Evolutionary conservation across 2,329 filamentous ascomycete genomes (phyloP), one percentile per base, ranked within the genome.

Genomic region (Emergomyces africanus): DNA sequence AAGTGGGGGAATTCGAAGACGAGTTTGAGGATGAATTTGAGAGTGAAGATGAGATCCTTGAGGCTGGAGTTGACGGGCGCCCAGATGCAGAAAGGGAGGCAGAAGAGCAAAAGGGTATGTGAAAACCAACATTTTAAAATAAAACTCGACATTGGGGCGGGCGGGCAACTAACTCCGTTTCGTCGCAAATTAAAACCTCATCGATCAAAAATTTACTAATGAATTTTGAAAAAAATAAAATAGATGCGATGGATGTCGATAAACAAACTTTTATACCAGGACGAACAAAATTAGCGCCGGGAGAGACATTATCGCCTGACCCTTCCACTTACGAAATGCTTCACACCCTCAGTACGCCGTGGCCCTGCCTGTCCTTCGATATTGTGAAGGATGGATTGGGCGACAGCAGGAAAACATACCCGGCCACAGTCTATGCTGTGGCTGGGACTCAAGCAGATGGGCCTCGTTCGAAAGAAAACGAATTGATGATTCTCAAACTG

Each of bases 11-110:
- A 61, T 80, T 88, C 57, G 83, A 88, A 67, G 81, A 83, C 65
- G 88, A 97, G 66, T 97, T 95, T 64, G 94, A 96, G 70, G 94
- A 96, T 75, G 92, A 97, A 70, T 96, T 92, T 66, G 91, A 96
- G 79, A 95, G 85, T 66, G 86, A 88, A 67, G 91, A 96, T 72
- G 91, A 97, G 74, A 89, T 97, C 57, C 77, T 96, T 61, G 92
- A 97, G 76, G 92, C 94, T 4, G 92, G 92, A 62, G 90, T 96
- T 14, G 92, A 96, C 71, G 92, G 92, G 20, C 79, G 90, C 64
- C 92, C 92, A 35, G 92, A 97, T 73, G 89, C 88, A 8, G 92
- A 97, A 79, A 80, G 90, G 48, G 92, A 97, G 70, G 89, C 88
- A 8, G 91, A 96, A 64, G 90, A 55, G 39, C 84, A 84, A 71